A percentile compares a stretch with the other conserved stretches of the same genome.
Evolutionary conservation across 768 basidiomycete species (phyloP).

Genomic region (Termitomyces eurrhizus): DNA sequence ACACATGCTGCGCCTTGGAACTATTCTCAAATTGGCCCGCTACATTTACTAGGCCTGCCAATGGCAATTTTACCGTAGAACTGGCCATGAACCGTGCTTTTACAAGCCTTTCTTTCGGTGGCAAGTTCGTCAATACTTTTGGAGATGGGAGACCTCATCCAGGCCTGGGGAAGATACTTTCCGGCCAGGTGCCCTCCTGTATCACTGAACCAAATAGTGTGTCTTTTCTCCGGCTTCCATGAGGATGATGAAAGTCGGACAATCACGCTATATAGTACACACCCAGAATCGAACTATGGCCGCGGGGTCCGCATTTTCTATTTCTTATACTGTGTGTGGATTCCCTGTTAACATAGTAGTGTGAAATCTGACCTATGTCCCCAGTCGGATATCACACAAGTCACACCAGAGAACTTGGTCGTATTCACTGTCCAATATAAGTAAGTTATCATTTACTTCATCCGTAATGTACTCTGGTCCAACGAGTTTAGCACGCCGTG

Average conservation of each 20-base stretch:
- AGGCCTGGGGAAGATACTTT: slow-evolving; percentile 16
- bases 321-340: slow-evolving; percentile 41
- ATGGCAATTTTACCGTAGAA: slow-evolving; percentile 43
- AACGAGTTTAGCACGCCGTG: slow-evolving; percentile 40
- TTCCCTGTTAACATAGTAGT: neutral
- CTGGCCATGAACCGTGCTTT: slow-evolving; percentile 47
- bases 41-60: slow-evolving; percentile 34
- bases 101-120: slow-evolving; percentile 39
- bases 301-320: slow-evolving; percentile 53
- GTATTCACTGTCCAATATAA: slow-evolving; percentile 48
- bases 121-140: slow-evolving; percentile 33
- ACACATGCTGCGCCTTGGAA: slow-evolving; percentile 2
- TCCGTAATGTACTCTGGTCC: neutral
- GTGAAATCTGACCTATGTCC: neutral
- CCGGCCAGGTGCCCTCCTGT: slow-evolving; percentile 36
- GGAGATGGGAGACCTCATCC: slow-evolving; percentile 42
- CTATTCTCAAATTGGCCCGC: neutral
- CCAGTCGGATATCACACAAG: slow-evolving; percentile 42
- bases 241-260: neutral
- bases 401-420: slow-evolving; percentile 44
- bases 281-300: slow-evolving; percentile 47
- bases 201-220: slow-evolving; percentile 46
- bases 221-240: slow-evolving; percentile 14
- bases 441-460: slow-evolving; percentile 20
- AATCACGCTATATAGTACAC: slow-evolving; percentile 35